These are phyloP conservation scores for Melampsora americana DNA, from an alignment of 1,284 basidiomycete genomes.

Conservation along the genomic window DNA sequence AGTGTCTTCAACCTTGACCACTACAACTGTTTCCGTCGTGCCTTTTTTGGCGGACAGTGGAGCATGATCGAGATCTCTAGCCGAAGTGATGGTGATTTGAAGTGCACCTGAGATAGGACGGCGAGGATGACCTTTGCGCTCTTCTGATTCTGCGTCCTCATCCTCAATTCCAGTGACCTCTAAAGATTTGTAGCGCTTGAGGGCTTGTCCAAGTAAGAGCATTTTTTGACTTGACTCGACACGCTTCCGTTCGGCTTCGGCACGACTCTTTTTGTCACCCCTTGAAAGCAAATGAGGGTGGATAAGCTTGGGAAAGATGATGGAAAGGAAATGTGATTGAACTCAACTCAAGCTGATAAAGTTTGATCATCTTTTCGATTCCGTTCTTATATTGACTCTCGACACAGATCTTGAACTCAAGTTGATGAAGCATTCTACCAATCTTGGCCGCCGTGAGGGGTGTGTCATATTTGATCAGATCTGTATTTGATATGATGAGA, in stretches of 20 bases:
- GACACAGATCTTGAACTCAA: conserved; percentile 98
- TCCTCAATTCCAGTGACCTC: conserved; percentile 85
- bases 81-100: conserved; percentile 79
- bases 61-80: conserved; percentile 91
- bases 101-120: conserved; percentile 94
- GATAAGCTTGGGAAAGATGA: conserved; percentile 1
- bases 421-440: conserved; percentile 93
- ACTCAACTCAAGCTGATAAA: conserved; percentile 48
- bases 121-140: conserved; percentile 81
- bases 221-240: conserved; percentile 96
- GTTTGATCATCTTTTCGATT: conserved; percentile 91
- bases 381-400: conserved; percentile 98
- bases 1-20: conserved; percentile 93
- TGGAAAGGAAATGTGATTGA: neutral
- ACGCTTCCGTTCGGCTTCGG: conserved; percentile 86
- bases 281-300: conserved; percentile 6
- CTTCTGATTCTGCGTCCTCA: conserved; percentile 64
- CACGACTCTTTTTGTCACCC: conserved; percentile 49
- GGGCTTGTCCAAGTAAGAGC: conserved; percentile 80
- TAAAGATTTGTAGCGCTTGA: conserved; percentile 93
- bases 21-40: conserved; percentile 78
- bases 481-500: conserved; percentile 54
- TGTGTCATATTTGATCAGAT: conserved; percentile 95
- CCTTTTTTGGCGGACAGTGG: conserved; percentile 66
- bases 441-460: conserved; percentile 95